Percentiles rank a stretch among this genome's conserved stretches.
Evolutionary conservation across 176 grass and related monocot genomes (phyloP).

Genomic region (Cenchrus fungigraminus): DNA sequence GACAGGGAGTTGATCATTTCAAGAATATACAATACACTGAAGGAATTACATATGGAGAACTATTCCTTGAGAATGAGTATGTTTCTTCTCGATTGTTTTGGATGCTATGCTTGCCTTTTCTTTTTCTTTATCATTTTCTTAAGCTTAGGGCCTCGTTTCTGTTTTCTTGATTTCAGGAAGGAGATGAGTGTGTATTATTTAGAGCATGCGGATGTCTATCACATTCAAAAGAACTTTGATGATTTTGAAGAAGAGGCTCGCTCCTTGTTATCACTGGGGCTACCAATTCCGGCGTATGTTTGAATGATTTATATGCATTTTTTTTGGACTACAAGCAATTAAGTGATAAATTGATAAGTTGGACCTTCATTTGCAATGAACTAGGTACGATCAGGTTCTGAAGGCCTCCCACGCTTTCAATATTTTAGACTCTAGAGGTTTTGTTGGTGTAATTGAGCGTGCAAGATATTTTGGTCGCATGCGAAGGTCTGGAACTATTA

Average conservation of each 20-base stretch:
- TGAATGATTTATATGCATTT: constrained; percentile 34
- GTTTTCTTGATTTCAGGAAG: constrained; percentile 74
- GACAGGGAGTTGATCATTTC: constrained; percentile 95
- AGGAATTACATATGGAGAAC: constrained; percentile 94
- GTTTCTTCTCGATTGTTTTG: constrained; percentile 35
- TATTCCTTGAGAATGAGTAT: constrained; percentile 98
- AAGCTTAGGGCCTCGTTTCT: constrained; percentile 18
- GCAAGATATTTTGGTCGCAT: constrained; percentile 97
- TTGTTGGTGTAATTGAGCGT: constrained; percentile 95
- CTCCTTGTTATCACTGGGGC: constrained; percentile 67
- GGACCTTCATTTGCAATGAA: constrained; percentile 54
- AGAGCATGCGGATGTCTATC: constrained; percentile 72
- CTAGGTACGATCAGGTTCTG: constrained; percentile 95
- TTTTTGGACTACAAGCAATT: constrained; percentile 8
- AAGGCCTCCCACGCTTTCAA: constrained; percentile 99
- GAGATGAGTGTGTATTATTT: constrained; percentile 99
- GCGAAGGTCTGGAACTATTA: constrained; percentile 71
- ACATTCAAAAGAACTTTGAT: constrained; percentile 88
- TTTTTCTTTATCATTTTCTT: constrained; percentile 3
- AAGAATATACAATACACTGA: constrained; percentile 89
- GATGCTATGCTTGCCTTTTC: constrained; percentile 16
- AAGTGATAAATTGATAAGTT: constrained; percentile 29
- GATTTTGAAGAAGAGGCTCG: constrained; percentile 88
- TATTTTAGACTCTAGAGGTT: constrained; percentile 94
- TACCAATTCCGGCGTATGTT: constrained; percentile 94